These are phyloP conservation scores for Fusarium dimerum DNA, from an alignment of 2,329 filamentous ascomycete species.

Conservation along the genomic window DNA sequence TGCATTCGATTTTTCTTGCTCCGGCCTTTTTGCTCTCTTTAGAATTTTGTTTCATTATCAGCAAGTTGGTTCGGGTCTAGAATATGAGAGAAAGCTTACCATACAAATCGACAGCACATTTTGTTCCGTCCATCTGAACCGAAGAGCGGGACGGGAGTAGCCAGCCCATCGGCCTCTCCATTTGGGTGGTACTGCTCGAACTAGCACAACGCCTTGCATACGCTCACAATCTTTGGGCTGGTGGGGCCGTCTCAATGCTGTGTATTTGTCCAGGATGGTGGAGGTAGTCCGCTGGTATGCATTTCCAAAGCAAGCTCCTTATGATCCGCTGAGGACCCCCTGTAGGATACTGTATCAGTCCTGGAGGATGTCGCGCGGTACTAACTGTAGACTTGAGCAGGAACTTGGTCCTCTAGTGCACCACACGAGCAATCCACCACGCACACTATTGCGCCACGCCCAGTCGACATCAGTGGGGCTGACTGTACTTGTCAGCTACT, in stretches of 20 bases:
- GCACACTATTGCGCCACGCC: constrained; percentile 30
- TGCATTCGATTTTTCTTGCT: too few relatives aligned
- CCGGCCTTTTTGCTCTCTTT: too few relatives aligned
- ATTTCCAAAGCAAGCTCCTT: too few relatives aligned
- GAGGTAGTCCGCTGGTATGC: too few relatives aligned
- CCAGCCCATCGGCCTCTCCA: constrained; percentile 25
- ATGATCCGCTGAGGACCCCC: too few relatives aligned
- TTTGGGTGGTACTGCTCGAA: constrained; percentile 23
- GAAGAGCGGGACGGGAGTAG: constrained; percentile 29
- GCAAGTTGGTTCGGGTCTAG: too few relatives aligned
- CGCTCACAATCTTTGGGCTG: constrained; percentile 27
- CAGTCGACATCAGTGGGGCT: constrained; percentile 26
- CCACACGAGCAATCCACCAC: constrained; percentile 25
- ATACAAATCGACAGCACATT: too few relatives aligned
- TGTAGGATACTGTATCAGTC: constrained; percentile 1
- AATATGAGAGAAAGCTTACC: too few relatives aligned
- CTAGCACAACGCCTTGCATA: constrained; percentile 31
- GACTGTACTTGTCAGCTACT: constrained; percentile 8
- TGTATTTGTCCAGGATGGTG: too few relatives aligned
- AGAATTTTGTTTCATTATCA: too few relatives aligned
- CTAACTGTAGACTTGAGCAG: constrained; percentile 9
- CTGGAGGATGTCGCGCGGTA: constrained; percentile 2
- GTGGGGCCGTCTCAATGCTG: constrained; percentile 17
- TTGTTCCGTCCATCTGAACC: background rate
- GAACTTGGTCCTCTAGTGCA: constrained; percentile 16